Base-by-base conservation (phyloP, 352 stramenopile species). In the Paralagenidium karlingii region DNA sequence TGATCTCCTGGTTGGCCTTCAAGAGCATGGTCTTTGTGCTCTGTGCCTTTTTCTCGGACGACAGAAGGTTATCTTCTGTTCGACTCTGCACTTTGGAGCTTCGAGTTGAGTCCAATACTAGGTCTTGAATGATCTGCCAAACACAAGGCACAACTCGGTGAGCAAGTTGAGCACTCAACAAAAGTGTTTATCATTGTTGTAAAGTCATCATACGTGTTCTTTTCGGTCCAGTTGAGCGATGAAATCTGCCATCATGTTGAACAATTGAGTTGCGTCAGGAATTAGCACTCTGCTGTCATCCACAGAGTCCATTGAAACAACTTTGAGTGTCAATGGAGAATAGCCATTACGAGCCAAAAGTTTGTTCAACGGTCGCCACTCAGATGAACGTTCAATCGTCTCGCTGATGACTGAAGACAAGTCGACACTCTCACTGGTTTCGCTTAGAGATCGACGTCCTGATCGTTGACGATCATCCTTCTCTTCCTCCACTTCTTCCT, bases 111-210 rank as follows among this genome's bases (percentile, higher is more conserved):
- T 78, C 49, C 22, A 89, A 51, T 24, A 89, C 62, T 25, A 89
- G 46, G 28, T 86, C 67, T 57, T 89, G 64, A 36, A 89, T 86
- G 18, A 68, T 70, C 71, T 88, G n/a, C n/a, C n/a, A n/a, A n/a
- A 46, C 10, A 41, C n/a, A 24, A 43, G 5, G 7, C 3, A 13
- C 32, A 13, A 19, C 15, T 2, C 3, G 13, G 21, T 53, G n/a
- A n/a, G n/a, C n/a, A 18, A 60, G 34, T 37, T 36, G 10, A 38
- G 13, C 20, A 21, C 0, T 1, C 8, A 47, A n/a, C n/a, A n/a
- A n/a, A n/a, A n/a, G n/a, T n/a, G n/a, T 18, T 11, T 1, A 19
- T 18, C 25, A 11, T 34, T 12, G 24, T 16, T 31, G 11, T n/a
- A n/a, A n/a, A n/a, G n/a, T n/a, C n/a, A n/a, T 41, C 42, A 3